phyloP scores from a whole-genome alignment of 1,139 yeast genomes.

The Spencermartinsiella ligniputridi region DNA sequence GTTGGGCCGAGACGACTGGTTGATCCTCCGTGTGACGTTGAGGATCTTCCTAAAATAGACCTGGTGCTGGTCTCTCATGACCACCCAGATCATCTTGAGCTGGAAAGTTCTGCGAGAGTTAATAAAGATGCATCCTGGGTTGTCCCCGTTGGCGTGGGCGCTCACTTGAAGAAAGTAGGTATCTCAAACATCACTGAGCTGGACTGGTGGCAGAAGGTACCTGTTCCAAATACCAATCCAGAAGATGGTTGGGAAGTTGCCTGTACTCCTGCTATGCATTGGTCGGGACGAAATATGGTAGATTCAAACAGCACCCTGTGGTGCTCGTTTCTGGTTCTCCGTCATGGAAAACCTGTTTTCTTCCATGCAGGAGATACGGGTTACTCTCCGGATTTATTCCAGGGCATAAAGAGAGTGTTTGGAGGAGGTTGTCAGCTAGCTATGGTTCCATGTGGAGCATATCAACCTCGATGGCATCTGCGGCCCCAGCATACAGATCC shows the following conservation, averaged over 20 bases:
- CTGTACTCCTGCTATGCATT: constrained; percentile 95
- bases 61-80: constrained; percentile 83
- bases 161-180: constrained; percentile 53
- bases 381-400: constrained; percentile 66
- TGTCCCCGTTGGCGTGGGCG: constrained; percentile 75
- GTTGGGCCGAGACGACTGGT: constrained; percentile 81
- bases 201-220: constrained; percentile 86
- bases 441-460: constrained; percentile 88
- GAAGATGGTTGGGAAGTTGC: constrained; percentile 67
- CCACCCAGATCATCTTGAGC: constrained; percentile 91
- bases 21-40: constrained; percentile 61
- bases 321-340: constrained; percentile 75
- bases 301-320: constrained; percentile 81
- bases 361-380: constrained; percentile 98
- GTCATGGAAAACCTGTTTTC: constrained; percentile 62
- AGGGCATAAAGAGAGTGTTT: constrained; percentile 54
- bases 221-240: constrained; percentile 33
- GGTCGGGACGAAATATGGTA: constrained; percentile 80
- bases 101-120: constrained; percentile 51
- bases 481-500: constrained; percentile 86
- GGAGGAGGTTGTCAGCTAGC: constrained; percentile 66
- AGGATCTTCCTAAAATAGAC: constrained; percentile 63
- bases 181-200: constrained; percentile 56
- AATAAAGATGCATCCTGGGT: constrained; percentile 71
- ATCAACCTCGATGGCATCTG: constrained; percentile 94